Base-by-base conservation (phyloP, 495 filamentous ascomycete genomes). In the Penicillium salamii region DNA sequence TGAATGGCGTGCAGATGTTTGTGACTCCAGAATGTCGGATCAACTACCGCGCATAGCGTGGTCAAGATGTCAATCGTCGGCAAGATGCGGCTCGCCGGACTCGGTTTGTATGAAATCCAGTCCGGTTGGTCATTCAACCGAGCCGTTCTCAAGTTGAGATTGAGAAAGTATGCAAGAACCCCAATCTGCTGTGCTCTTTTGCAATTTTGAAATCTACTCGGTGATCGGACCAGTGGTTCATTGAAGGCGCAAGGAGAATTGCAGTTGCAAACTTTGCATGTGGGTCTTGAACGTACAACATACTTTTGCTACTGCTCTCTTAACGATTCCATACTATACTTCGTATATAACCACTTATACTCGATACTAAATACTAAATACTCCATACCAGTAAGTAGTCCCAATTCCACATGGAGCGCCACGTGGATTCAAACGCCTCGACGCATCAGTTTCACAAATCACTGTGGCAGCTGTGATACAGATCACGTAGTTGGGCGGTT, bases 221-320 rank as follows among this genome's bases (percentile, higher is more conserved):
- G 31, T 21, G 57, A 54, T 60, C 59, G 45, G 59, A 62, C 56
- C 59, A 62, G 40, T 28, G 19, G 59, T 59, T 62, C 56, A 42
- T 56, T 34, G 44, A 31, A 50, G 47, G 50, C 38, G 50, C 46
- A 53, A 57, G 54, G 50, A 46, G 34, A 31, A 26, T 28, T 29
- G 24, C n/a, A 34, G 21, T 40, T 23, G 24, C 26, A 28, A 42
- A 13, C n/a, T 11, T 26, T 26, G 23, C 23, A 8, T 26, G 23
- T 26, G 23, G 23, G 23, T 3, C 23, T 26, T 3, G 23, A 8
- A n/a, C n/a, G n/a, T n/a, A n/a, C n/a, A n/a, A n/a, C n/a, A n/a
- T n/a, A n/a, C n/a, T n/a, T n/a, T n/a, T n/a, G n/a, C n/a, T n/a
- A n/a, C n/a, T n/a, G n/a, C n/a, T n/a, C n/a, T n/a, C n/a, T n/a